phyloP scores from a whole-genome alignment of 2,329 filamentous ascomycete genomes.

The Penicillium sp. region DNA sequence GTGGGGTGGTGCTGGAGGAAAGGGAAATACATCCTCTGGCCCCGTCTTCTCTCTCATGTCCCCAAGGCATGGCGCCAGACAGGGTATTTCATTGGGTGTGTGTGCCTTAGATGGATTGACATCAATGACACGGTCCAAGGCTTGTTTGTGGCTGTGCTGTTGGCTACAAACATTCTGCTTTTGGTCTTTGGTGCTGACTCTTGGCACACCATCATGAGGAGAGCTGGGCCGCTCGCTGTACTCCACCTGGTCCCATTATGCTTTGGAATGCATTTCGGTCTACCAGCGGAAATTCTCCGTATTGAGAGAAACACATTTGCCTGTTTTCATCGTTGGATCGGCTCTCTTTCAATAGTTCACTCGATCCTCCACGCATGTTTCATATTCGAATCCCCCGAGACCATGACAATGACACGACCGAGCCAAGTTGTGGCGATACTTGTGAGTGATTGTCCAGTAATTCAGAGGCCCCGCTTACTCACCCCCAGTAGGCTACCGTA shows the following conservation, averaged over 20 bases:
- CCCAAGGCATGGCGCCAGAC: background rate
- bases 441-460: background rate
- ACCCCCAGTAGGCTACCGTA: background rate
- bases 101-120: background rate
- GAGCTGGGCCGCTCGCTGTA: conserved; percentile 1
- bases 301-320: background rate
- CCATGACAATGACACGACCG: background rate
- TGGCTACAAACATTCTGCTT: background rate
- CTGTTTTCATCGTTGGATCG: conserved; percentile 1
- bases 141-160: background rate
- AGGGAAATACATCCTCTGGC: background rate
- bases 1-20: background rate
- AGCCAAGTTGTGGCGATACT: background rate
- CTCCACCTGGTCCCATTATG: background rate
- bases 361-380: background rate
- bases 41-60: background rate
- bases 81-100: background rate
- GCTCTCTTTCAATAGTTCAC: background rate
- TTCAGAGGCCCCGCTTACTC: background rate
- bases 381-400: background rate
- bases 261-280: background rate
- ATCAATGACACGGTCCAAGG: background rate
- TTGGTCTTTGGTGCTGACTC: background rate
- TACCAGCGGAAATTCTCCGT: background rate
- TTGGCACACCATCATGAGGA: background rate